These are phyloP conservation scores for Pseudopithomyces chartarum DNA, from an alignment of 2,329 filamentous ascomycete genomes.

Conservation along the genomic window DNA sequence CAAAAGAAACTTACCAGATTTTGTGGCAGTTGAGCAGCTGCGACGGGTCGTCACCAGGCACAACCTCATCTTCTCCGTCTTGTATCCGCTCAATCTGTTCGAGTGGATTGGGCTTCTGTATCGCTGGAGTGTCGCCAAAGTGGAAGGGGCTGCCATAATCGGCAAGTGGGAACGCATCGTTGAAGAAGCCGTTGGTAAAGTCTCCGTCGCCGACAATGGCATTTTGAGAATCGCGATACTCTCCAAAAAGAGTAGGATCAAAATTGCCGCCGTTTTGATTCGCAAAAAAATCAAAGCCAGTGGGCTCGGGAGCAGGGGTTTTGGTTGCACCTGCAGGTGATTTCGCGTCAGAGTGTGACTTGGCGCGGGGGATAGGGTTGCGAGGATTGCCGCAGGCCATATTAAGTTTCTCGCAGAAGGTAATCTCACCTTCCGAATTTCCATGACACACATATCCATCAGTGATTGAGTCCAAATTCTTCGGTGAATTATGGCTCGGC, in stretches of 20 bases:
- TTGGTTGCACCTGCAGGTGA: slow-evolving; percentile 44
- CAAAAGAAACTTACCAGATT: slow-evolving; percentile 74
- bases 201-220: slow-evolving; percentile 72
- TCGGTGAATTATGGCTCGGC: slow-evolving; percentile 74
- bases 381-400: slow-evolving; percentile 60
- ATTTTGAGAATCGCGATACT: slow-evolving; percentile 89
- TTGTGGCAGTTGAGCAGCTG: slow-evolving; percentile 83
- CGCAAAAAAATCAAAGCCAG: slow-evolving; percentile 73
- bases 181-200: slow-evolving; percentile 71
- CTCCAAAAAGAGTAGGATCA: slow-evolving; percentile 87
- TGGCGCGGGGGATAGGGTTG: slow-evolving; percentile 58
- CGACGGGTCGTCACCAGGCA: slow-evolving; percentile 63
- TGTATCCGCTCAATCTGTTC: slow-evolving; percentile 77
- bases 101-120: slow-evolving; percentile 67
- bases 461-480: slow-evolving; percentile 63
- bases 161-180: slow-evolving; percentile 75
- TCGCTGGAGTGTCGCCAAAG: slow-evolving; percentile 54
- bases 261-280: slow-evolving; percentile 85
- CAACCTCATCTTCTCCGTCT: slow-evolving; percentile 69
- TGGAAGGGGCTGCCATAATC: slow-evolving; percentile 86
- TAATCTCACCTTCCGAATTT: slow-evolving; percentile 57
- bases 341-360: slow-evolving; percentile 50
- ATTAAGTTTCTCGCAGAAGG: slow-evolving; percentile 62
- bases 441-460: slow-evolving; percentile 53
- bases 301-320: slow-evolving; percentile 31